Evolutionary conservation across 306 rosid genomes (phyloP).

Genomic region (Pterocarpus macrocarpus): DNA sequence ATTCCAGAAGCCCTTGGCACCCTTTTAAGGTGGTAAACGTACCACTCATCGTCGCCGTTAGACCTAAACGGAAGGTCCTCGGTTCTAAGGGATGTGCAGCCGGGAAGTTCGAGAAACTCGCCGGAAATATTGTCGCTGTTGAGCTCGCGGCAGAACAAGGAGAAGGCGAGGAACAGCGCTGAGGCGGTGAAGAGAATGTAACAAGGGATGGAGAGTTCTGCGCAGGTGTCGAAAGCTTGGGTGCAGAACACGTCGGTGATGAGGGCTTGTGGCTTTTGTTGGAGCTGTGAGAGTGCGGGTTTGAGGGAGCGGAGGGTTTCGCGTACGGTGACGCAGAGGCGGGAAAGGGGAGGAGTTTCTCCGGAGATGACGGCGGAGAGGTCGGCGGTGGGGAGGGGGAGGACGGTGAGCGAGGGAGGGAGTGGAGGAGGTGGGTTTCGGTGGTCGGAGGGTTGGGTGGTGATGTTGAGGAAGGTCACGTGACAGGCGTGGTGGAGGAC

Average conservation of each 20-base stretch:
- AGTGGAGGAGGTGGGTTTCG: slow-evolving; percentile 49
- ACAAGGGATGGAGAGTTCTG: slow-evolving; percentile 51
- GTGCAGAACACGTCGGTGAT: slow-evolving; percentile 57
- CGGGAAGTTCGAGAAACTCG: slow-evolving; percentile 58
- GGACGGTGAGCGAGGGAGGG: slow-evolving; percentile 44
- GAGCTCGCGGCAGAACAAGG: slow-evolving; percentile 42
- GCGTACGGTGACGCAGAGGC: slow-evolving; percentile 39
- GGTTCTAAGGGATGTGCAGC: slow-evolving; percentile 43
- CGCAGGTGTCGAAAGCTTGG: slow-evolving; percentile 52
- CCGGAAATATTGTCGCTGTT: slow-evolving; percentile 49
- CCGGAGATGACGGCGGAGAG: slow-evolving; percentile 11
- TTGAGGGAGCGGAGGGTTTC: slow-evolving; percentile 47
- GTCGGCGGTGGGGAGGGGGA: slow-evolving; percentile 49
- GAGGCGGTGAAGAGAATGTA: slow-evolving; percentile 55
- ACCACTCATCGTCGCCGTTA: slow-evolving; percentile 48
- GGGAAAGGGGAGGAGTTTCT: slow-evolving; percentile 19
- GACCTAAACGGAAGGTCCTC: slow-evolving; percentile 51
- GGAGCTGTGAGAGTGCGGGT: slow-evolving; percentile 38
- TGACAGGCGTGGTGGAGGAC: slow-evolving; percentile 45
- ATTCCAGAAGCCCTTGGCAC: slow-evolving; percentile 48
- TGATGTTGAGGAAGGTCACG: slow-evolving; percentile 62
- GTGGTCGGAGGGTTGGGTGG: slow-evolving; percentile 56
- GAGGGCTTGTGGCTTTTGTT: slow-evolving; percentile 48
- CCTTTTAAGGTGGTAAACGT: slow-evolving; percentile 38
- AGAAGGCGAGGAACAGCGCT: slow-evolving; percentile 48